Conservation (phyloP, 495 filamentous ascomycete species). For the Penicillium argentinense region DNA sequence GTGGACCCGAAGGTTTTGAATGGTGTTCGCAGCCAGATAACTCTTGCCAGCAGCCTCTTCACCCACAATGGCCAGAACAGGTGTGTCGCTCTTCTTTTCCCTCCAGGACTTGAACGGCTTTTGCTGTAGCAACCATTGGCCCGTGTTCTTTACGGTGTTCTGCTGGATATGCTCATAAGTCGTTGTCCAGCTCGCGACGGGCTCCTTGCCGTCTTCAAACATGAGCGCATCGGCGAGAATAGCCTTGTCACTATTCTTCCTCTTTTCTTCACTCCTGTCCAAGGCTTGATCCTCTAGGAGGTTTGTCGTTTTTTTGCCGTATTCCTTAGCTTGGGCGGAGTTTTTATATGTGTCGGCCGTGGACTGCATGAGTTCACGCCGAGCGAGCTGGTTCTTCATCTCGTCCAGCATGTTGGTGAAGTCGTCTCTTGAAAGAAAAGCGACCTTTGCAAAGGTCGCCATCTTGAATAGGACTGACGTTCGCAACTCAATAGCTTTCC, state of each 20-base stretch:
- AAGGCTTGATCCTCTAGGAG: no score
- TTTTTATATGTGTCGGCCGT: no score
- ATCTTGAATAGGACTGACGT: background rate
- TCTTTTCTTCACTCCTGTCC: background rate
- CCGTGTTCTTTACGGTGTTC: conserved; percentile 6
- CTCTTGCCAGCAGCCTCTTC: conserved; percentile 9
- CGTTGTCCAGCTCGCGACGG: conserved; percentile 2
- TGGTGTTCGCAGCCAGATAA: conserved; percentile 8
- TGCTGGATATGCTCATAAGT: conserved; percentile 9
- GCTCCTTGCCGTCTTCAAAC: no score
- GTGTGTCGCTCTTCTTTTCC: background rate
- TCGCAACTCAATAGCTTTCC: conserved; percentile 1
- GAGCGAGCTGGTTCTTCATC: conserved; percentile 7
- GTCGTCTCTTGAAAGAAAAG: conserved; percentile 4
- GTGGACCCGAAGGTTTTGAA: background rate
- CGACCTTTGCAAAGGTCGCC: conserved; percentile 7
- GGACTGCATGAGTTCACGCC: no score
- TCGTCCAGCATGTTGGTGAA: background rate
- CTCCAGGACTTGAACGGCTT: background rate
- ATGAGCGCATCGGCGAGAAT: no score
- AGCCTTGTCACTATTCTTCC: conserved; percentile 3
- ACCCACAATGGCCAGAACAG: conserved; percentile 9
- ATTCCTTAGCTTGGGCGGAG: no score
- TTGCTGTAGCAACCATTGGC: conserved; percentile 4
- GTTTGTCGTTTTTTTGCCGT: no score